Base-by-base conservation (phyloP, 2,329 filamentous ascomycete species). In the Fusarium sp. region DNA sequence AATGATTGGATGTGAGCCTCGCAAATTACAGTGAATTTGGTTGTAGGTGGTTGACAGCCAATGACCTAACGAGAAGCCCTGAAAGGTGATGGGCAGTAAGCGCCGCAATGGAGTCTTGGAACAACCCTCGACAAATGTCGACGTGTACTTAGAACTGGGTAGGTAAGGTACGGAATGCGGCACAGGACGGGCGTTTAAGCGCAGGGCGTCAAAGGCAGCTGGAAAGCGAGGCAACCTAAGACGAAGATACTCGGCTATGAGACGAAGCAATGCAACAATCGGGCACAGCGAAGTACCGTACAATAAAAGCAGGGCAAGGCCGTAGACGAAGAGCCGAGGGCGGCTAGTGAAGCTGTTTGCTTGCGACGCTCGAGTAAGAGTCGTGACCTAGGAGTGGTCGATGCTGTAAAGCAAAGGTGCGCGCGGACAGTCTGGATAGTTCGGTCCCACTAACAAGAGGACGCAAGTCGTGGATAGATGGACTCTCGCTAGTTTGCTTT, bases 151-250 rank as follows among this genome's bases (percentile, higher is more conserved):
- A 56, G 53, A 65, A 73, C 39, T 31, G 60, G 61, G 44, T 51
- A 66, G 66, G 57, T 67, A 66, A 50, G 28, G 57, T 45, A 69
- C 68, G 75, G 73, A 73, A 70, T 75, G 65, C 72, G 65, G 66
- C 70, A 71, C 75, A 61, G 64, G 54, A 61, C 58, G 55, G 72
- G 72, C 72, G 72, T 68, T 74, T 74, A 74, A 60, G 53, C 61
- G 58, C 61, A 74, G 60, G 51, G 47, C 48, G 41, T 56, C 51
- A 41, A 61, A 58, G 48, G 39, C 63, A 72, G 45, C 57, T n/a
- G n/a, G n/a, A 47, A 22, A 56, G 54, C 54, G 51, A 65, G 50
- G 60, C 54, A 60, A n/a, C n/a, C n/a, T n/a, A n/a, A 68, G 57
- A 57, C 64, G 61, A 61, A 63, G 61, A 65, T 69, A 39, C 56